A percentile compares a stretch with the other conserved stretches of the same genome.
Evolutionary conservation across 768 basidiomycete genomes (phyloP).

Genomic region (Dacryopinax spathularia): DNA sequence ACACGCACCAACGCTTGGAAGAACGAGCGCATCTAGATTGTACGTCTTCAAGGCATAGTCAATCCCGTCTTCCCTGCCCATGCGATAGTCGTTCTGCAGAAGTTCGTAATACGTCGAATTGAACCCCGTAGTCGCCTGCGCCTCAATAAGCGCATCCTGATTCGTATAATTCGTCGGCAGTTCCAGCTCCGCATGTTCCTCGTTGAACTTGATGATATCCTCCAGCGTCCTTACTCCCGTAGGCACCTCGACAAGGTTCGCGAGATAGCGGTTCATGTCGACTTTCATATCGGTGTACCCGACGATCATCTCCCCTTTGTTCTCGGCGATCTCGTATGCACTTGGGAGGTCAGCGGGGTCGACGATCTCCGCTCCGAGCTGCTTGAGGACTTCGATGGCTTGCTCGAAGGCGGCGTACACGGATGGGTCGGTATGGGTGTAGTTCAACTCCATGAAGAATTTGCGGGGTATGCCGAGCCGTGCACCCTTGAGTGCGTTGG

Average conservation of each 20-base stretch:
- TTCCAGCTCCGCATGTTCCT: constrained; percentile 32
- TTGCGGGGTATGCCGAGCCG: constrained; percentile 36
- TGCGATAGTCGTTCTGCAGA: constrained; percentile 21
- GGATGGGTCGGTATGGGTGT: constrained; percentile 18
- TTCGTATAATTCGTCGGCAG: background rate
- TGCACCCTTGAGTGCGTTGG: constrained; percentile 19
- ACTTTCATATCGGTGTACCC: constrained; percentile 48
- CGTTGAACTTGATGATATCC: constrained; percentile 45
- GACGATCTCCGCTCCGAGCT: constrained; percentile 29
- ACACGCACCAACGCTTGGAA: constrained; percentile 23
- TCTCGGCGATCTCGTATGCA: constrained; percentile 19
- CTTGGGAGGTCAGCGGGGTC: constrained; percentile 19
- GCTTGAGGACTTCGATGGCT: constrained; percentile 27
- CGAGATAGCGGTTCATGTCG: constrained; percentile 38
- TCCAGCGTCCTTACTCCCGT: constrained; percentile 41
- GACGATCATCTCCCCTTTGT: constrained; percentile 39
- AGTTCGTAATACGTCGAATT: constrained; percentile 23
- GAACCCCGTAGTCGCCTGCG: constrained; percentile 13
- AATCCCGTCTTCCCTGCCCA: constrained; percentile 25
- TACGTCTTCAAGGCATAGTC: constrained; percentile 22
- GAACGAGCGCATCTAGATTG: constrained; percentile 24
- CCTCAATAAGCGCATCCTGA: constrained; percentile 10
- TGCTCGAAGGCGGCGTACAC: constrained; percentile 28
- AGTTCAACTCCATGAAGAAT: constrained; percentile 22
- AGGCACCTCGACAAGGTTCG: constrained; percentile 37